These are phyloP conservation scores for Chondrostereum purpureum DNA, from an alignment of 1,284 basidiomycete species.

Conservation along the genomic window DNA sequence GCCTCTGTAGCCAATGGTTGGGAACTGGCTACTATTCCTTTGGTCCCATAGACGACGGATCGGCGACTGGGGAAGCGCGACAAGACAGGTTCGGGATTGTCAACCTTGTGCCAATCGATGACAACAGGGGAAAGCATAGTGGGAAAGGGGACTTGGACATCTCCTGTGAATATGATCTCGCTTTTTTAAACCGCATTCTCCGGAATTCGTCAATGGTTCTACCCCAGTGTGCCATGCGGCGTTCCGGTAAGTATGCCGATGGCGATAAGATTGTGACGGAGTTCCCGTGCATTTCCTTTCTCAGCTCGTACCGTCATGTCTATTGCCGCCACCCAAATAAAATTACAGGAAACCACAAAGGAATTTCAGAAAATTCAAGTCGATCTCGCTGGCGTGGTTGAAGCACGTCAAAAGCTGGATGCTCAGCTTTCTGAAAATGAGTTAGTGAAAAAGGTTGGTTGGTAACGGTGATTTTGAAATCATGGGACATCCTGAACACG, in stretches of 20 bases:
- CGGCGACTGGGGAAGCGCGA: constrained; percentile 64
- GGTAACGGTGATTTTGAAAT: background rate
- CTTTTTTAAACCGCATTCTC: background rate
- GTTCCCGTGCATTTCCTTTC: background rate
- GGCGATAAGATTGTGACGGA: background rate
- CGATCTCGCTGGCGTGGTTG: constrained; percentile 68
- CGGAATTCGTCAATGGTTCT: background rate
- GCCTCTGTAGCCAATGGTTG: constrained; percentile 88
- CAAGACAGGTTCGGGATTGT: constrained; percentile 51
- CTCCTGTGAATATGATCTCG: constrained; percentile 2
- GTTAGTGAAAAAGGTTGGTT: constrained; percentile 77
- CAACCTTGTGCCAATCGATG: constrained; percentile 65
- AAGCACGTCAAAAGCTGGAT: constrained; percentile 77
- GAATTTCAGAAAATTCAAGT: constrained; percentile 79
- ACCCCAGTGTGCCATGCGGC: too few species aligned
- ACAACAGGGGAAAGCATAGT: constrained; percentile 33
- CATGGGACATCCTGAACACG: background rate
- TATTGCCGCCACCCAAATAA: constrained; percentile 35
- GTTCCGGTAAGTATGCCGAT: too few species aligned
- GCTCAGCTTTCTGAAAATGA: constrained; percentile 91
- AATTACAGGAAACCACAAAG: constrained; percentile 57
- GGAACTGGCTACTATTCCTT: constrained; percentile 84
- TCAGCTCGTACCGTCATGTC: constrained; percentile 26
- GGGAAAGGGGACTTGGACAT: constrained; percentile 3
- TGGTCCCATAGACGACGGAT: constrained; percentile 78